Base-by-base conservation (phyloP, 768 basidiomycete genomes). In the Lentinula guzmanii region DNA sequence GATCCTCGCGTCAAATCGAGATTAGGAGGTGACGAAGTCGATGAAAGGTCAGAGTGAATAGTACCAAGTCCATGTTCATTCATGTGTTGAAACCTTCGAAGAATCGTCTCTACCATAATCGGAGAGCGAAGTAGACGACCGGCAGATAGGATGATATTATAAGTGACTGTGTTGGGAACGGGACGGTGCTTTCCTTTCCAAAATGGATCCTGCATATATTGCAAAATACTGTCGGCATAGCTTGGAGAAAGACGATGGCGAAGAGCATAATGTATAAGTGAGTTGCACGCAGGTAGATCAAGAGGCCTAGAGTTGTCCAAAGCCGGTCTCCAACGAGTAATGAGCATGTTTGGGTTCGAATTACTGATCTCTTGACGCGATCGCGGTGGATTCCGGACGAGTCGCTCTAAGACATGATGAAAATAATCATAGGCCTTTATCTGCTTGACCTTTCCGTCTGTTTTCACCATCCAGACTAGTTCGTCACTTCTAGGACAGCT, bases 261-360 rank as follows among this genome's bases (percentile, higher is more conserved):
- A 39, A 93, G 76, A 4, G 85, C 75, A 69, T 90, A 91, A 63
- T 87, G 79, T 3, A 92, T 65, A 31, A 93, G 79, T 0, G 83
- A 67, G 68, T 90, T 88, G 70, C 85, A 88, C 1, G 79, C 72
- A 21, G 72, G 68, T 9, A 76, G 61, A 45, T 76, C 72, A 6
- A 84, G 67, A 0, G 70, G 69, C 18, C 74, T 78, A 42, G 73
- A 68, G 54, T 65, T 43, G 34, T 50, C 33, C 24, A 67, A 63
- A 37, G 21, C 9, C 68, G 64, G 9, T 68, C 60, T 28, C 65
- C 52, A 61, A 62, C 64, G 9, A 70, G 63, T 37, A 33, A n/a
- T 8, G 33, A 35, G 31, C 16, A 34, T 51, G 18, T 37, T 45
- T 42, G 42, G 34, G 2, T 58, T 61, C 28, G 31, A 21, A 11